Conservation (phyloP, 2,329 filamentous ascomycete species). For the Lecanoromycetidae sp. region DNA sequence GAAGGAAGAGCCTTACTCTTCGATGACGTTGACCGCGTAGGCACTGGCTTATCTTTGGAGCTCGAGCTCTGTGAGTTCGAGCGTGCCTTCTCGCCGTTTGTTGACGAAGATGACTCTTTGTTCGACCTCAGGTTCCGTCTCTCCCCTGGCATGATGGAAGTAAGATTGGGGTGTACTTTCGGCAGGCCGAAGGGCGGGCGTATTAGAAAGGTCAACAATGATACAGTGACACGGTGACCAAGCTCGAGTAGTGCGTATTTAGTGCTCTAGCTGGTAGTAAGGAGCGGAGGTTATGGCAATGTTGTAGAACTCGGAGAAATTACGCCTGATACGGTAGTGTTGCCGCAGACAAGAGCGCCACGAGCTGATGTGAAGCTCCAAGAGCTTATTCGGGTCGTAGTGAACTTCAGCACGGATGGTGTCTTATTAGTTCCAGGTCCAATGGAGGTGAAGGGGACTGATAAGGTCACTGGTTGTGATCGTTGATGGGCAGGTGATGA, state of each 20-base stretch:
- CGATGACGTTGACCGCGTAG: constrained; percentile 30
- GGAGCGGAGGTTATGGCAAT: constrained; percentile 19
- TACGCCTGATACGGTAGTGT: constrained; percentile 1
- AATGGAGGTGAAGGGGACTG: background rate
- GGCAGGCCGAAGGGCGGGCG: constrained; percentile 15
- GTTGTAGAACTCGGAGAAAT: constrained; percentile 6
- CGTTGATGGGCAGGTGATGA: background rate
- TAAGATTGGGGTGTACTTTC: constrained; percentile 21
- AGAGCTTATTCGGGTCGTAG: background rate
- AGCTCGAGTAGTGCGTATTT: too few species aligned
- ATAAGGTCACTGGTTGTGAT: constrained; percentile 12
- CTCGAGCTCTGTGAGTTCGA: constrained; percentile 33
- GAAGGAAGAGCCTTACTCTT: constrained; percentile 30
- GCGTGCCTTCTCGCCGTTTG: constrained; percentile 35
- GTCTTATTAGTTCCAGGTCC: background rate
- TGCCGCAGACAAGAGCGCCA: constrained; percentile 2
- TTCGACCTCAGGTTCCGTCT: constrained; percentile 36
- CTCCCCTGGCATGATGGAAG: constrained; percentile 35
- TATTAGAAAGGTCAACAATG: background rate
- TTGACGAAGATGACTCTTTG: constrained; percentile 35
- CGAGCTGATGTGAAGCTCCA: background rate
- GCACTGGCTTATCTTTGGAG: constrained; percentile 34
- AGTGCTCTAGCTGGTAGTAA: constrained; percentile 13
- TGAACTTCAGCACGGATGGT: background rate
- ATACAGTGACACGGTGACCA: background rate